Base-by-base conservation (phyloP, 1,284 basidiomycete species). In the Cryptococcus sp. region DNA sequence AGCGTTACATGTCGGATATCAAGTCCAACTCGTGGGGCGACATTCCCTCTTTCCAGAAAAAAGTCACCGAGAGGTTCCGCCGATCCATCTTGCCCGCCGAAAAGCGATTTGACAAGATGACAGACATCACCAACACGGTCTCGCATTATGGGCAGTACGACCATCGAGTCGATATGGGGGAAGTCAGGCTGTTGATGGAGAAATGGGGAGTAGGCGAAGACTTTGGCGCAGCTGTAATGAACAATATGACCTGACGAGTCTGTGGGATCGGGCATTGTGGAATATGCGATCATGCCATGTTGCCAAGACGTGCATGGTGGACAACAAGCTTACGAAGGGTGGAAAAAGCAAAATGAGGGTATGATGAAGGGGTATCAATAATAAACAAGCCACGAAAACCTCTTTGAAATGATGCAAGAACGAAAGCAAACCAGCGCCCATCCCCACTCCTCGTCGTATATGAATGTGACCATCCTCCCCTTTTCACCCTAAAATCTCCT, bases 21-120 rank as follows among this genome's bases (percentile, higher is more conserved):
- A 76, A 75, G 53, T 60, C 60, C 18, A 69, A 71, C 43, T 72
- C 69, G 24, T 76, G 75, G 75, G 59, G 63, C 9, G 75, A 76
- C 47, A 72, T 76, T 11, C 75, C 75, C 0, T 66, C 70, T 2
- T 73, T 68, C 43, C 75, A 76, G 51, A 74, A 73, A 52, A 74
- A 74, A 60, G 71, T 76, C 4, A 69, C 74, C 0, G 75, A 76
- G 51, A 68, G 74, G 24, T 63, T 70, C 25, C 71, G 75, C 1
- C 47, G 57, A 5, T 62, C 63, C 1, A 54, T 73, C 33, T 9
- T 53, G 12, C 35, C 51, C 2, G 40, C 50, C 1, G 47, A 49
- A 2, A 65, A 73, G 12, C 59, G 61, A n/a, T 75, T 76, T 50
- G 45, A 44, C 6, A 31, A 44, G 2, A 75, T 76, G 72, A 53